Base-by-base conservation (phyloP, 2,329 filamentous ascomycete species). In the Botryotinia convoluta region DNA sequence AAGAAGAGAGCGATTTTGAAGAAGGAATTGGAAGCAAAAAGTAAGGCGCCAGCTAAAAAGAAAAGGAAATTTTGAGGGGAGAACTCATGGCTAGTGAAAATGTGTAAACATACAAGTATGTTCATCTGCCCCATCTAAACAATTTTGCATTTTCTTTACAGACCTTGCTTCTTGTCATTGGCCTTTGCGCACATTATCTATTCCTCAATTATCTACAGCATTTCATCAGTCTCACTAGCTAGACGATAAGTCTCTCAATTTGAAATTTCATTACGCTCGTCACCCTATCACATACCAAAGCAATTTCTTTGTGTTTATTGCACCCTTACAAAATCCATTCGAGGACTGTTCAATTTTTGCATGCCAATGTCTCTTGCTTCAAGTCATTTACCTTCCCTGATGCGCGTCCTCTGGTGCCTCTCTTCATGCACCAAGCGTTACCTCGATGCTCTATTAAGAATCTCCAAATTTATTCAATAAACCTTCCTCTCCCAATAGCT, bases 51-150 rank as follows among this genome's bases (percentile, higher is more conserved):
- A 22, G 76, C 73, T 20, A 81, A 79, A 72, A 82, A 82, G 74
- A 82, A 80, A 74, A 76, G 79, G 73, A 81, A 79, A 57, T 82
- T 82, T 74, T 82, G 71, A 78, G 39, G 29, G 60, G 26, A 32
- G 20, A 16, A n/a, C 9, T 26, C 9, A 7, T n/a, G 64, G 18
- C 9, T 26, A 37, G 26, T n/a, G 9, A 32, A 64, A 60, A 71
- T 71, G 42, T 45, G 22, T 62, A 62, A 42, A 64, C n/a, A 37
- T 71, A 59, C 18, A 57, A 57, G 48, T 68, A 68, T 57, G 35
- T 68, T 42, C 35, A 68, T 32, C 37, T 68, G 2, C 48, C 35
- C 48, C 35, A 32, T 68, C 10, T 68, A 26, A 42, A 22, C 22
- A 32, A 18, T 37, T 16, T 22, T 35, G 42, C n/a, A 39, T 63